Base-by-base conservation (phyloP, 306 rosid species). In the Arachis stenosperma region DNA sequence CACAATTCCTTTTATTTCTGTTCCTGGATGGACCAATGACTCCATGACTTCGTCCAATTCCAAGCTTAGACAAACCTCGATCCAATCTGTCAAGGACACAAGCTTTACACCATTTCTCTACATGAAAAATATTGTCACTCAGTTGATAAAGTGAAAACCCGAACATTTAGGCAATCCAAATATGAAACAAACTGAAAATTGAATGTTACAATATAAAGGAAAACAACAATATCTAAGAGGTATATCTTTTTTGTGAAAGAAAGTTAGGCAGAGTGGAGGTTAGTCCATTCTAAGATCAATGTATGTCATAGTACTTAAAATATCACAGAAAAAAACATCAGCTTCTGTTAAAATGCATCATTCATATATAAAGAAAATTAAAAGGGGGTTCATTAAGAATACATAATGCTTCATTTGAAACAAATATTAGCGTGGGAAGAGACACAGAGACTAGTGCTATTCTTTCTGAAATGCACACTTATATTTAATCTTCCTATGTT, bases 41-140 rank as follows among this genome's bases (percentile, higher is more conserved):
- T 46, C 81, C 91, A 14, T 83, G 87, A 84, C 73, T 87, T 72
- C 96, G 89, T 10, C 96, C 95, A 75, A 94, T 89, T 61, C 99
- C 96, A 46, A 91, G 78, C 87, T 94, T 94, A 9, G 97, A 95
- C 90, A 94, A 88, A 61, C 98, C 98, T 68, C 88, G 86, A 51
- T 94, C 89, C 66, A 91, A 85, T 62, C 97, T 97, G 33, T 94
- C 97, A 3, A 94, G 83, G 68, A 94, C 95, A 77, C 98, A 94
- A 43, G 98, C 97, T 78, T 88, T 94, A 64, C 98, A 91, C 98
- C 98, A 91, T 89, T 91, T 94, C 97, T 94, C 84, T 76, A 81
- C 66, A 41, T 9, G 36, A 53, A 75, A 51, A 57, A 63, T 9
- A 67, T 43, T 58, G 41, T 33, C 73, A 69, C 73, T 46, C 10